These are phyloP conservation scores for Saccharomycopsis schoenii DNA, from an alignment of 805 yeast genomes.

Conservation along the genomic window DNA sequence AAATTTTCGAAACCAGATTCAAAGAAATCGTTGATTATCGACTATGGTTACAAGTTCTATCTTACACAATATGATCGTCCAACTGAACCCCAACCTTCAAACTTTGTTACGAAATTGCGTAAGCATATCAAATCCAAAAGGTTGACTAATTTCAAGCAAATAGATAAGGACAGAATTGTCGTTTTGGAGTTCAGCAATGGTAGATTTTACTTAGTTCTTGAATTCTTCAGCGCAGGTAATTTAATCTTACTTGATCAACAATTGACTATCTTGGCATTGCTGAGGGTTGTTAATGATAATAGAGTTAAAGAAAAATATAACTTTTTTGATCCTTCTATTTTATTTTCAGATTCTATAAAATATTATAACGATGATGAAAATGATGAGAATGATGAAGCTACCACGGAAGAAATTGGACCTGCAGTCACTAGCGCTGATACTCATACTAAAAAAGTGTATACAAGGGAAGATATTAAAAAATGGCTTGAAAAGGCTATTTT, in stretches of 20 bases:
- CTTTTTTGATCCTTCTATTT: constrained; percentile 46
- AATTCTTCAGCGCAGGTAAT: constrained; percentile 94
- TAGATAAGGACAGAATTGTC: constrained; percentile 72
- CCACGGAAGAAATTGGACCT: constrained; percentile 6
- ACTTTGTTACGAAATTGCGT: constrained; percentile 76
- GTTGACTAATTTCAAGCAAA: constrained; percentile 60
- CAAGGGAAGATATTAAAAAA: background rate
- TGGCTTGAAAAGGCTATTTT: constrained; percentile 6
- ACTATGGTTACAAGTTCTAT: constrained; percentile 79
- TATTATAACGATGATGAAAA: constrained; percentile 12
- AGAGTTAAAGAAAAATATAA: constrained; percentile 69
- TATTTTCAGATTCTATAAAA: constrained; percentile 24
- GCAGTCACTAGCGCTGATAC: background rate
- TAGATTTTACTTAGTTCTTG: constrained; percentile 63
- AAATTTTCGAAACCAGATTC: constrained; percentile 81
- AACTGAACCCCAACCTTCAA: constrained; percentile 72
- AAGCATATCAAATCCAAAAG: constrained; percentile 79
- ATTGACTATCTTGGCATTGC: constrained; percentile 57
- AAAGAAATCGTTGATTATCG: constrained; percentile 64
- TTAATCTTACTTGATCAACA: constrained; percentile 66
- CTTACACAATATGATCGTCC: constrained; percentile 74
- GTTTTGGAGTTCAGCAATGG: constrained; percentile 85
- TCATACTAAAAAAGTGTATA: background rate
- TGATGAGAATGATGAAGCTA: constrained; percentile 11
- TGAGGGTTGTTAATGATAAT: constrained; percentile 69